Conservation (phyloP, 306 rosid genomes). For the Mimosa bimucronata region DNA sequence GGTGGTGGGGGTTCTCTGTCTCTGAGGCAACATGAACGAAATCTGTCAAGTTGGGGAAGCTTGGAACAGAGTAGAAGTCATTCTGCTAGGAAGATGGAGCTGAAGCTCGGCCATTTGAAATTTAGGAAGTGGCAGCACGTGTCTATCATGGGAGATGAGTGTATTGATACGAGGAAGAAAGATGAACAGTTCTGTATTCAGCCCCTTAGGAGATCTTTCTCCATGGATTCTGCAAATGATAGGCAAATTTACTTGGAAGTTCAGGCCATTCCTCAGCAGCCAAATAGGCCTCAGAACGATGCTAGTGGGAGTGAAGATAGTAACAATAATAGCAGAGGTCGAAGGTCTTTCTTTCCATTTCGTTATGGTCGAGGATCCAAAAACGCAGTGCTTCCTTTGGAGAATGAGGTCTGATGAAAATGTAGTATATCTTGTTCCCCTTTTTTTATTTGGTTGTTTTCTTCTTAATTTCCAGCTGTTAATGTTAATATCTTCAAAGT, state of each 20-base stretch:
- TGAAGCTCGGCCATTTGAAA: constrained; percentile 38
- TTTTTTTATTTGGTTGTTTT: constrained; percentile 11
- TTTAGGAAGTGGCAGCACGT: constrained; percentile 52
- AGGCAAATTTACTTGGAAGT: constrained; percentile 54
- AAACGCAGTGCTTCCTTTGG: constrained; percentile 52
- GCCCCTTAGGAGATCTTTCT: constrained; percentile 71
- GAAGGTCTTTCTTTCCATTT: constrained; percentile 68
- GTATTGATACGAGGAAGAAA: constrained; percentile 61
- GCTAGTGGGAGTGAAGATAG: constrained; percentile 50
- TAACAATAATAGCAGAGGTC: constrained; percentile 46
- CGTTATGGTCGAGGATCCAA: constrained; percentile 51
- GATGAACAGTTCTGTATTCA: constrained; percentile 64
- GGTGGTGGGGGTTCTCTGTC: constrained; percentile 43
- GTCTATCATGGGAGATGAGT: constrained; percentile 78
- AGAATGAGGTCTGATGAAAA: constrained; percentile 44
- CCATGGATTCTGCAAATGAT: constrained; percentile 71
- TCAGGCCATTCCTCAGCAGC: constrained; percentile 44
- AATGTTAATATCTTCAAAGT: constrained; percentile 25
- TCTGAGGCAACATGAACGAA: constrained; percentile 44
- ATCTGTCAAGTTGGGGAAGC: constrained; percentile 36
- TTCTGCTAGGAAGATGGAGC: constrained; percentile 47
- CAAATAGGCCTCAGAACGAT: constrained; percentile 32
- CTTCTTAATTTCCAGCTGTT: constrained; percentile 17
- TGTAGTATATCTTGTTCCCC: constrained; percentile 1
- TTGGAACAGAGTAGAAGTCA: constrained; percentile 30